Evolutionary conservation across 2,329 filamentous ascomycete species (phyloP).

Genomic region (Ceratocystis albifundus): DNA sequence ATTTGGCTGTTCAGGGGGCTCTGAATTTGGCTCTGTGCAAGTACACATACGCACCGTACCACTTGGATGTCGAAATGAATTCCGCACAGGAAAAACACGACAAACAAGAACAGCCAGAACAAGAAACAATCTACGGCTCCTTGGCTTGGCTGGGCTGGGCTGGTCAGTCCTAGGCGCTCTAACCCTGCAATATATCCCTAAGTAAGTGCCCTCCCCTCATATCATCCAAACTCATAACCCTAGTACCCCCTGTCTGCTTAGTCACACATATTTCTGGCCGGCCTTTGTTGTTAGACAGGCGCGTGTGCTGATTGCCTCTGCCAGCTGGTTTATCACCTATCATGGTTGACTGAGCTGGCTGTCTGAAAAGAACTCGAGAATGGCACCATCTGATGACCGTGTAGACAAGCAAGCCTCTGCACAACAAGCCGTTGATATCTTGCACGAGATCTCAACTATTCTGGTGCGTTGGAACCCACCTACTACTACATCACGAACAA

Average conservation of each 20-base stretch:
- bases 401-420: slow-evolving; percentile 62
- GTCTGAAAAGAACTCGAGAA: slow-evolving; percentile 22
- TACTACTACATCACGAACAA: not conserved
- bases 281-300: not conserved
- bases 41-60: not conserved
- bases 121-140: not conserved
- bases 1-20: not conserved
- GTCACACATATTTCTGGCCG: not conserved
- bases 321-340: not conserved
- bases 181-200: not conserved
- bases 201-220: too few relatives aligned
- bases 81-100: not conserved
- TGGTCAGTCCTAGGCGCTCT: not conserved
- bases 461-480: slow-evolving; percentile 48
- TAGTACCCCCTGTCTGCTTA: not conserved
- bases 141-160: too few relatives aligned
- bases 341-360: not conserved
- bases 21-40: not conserved
- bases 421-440: slow-evolving; percentile 70
- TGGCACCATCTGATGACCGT: slow-evolving; percentile 37
- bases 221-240: not conserved
- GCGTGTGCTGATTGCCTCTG: not conserved
- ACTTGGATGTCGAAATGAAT: not conserved
- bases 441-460: slow-evolving; percentile 77
- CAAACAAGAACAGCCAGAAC: not conserved